Conservation (phyloP, 78 protist species). For the Chrysochromulina parva region DNA sequence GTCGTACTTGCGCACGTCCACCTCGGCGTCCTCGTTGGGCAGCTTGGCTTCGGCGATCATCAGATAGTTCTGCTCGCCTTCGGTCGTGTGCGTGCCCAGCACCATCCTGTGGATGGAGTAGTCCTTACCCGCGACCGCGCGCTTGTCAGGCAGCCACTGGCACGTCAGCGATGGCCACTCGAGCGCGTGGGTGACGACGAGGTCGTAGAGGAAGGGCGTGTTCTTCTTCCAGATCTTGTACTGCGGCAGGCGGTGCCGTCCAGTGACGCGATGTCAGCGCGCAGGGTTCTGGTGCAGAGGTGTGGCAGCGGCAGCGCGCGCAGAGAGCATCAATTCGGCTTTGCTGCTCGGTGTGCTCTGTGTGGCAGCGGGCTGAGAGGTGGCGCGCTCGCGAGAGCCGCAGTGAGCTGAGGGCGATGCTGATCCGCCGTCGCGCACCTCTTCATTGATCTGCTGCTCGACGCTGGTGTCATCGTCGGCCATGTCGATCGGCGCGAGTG, state of each 20-base stretch:
- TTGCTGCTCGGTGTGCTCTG: too few species aligned
- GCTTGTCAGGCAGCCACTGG: slow-evolving; percentile 81
- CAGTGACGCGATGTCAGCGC: not conserved
- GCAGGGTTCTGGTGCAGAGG: not conserved
- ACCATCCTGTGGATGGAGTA: slow-evolving; percentile 69
- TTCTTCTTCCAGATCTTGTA: slow-evolving; percentile 93
- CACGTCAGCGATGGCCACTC: slow-evolving; percentile 93
- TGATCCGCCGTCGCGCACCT: slow-evolving; percentile 34
- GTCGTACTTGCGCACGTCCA: slow-evolving; percentile 76
- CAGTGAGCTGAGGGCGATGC: not conserved
- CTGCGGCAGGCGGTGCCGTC: not conserved
- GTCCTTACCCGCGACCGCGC: slow-evolving; percentile 27
- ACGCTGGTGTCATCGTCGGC: not conserved
- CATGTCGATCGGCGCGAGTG: too few species aligned
- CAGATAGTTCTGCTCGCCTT: slow-evolving; percentile 86
- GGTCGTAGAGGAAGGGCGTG: slow-evolving; percentile 92
- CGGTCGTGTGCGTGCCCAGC: slow-evolving; percentile 95
- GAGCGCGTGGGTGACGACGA: slow-evolving; percentile 85
- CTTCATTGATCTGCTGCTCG: slow-evolving; percentile 86
- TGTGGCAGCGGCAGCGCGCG: not conserved
- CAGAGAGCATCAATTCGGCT: too few species aligned
- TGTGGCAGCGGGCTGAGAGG: not conserved
- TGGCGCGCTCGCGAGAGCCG: not conserved
- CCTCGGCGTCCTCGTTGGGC: slow-evolving; percentile 76
- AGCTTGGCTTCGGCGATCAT: slow-evolving; percentile 82